Percentiles rank a stretch among this genome's conserved stretches.
Evolutionary conservation across 2,329 filamentous ascomycete species (phyloP).

Genomic region (Knufia petricola): DNA sequence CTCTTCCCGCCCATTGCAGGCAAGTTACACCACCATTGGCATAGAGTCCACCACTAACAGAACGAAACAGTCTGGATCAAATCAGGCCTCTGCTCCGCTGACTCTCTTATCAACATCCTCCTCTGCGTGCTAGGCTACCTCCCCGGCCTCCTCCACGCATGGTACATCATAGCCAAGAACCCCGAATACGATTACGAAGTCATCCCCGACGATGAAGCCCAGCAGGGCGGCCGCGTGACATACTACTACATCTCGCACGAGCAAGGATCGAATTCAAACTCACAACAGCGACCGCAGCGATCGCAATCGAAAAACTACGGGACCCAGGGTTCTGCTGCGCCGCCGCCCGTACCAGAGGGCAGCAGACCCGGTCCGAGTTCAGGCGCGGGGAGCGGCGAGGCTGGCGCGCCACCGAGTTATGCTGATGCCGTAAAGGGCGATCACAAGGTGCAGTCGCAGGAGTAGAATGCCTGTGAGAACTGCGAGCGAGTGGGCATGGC

Average conservation of each 20-base stretch:
- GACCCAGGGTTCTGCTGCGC: constrained; percentile 26
- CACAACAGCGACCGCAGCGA: constrained; percentile 26
- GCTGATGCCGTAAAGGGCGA: constrained; percentile 83
- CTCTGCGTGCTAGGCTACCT: constrained; percentile 71
- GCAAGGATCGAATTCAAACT: constrained; percentile 22
- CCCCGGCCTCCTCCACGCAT: constrained; percentile 84
- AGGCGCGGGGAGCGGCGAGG: constrained; percentile 35
- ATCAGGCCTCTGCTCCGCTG: constrained; percentile 79
- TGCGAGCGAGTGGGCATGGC: not conserved
- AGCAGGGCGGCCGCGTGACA: constrained; percentile 49
- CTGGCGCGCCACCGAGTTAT: constrained; percentile 65
- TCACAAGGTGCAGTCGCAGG: constrained; percentile 71
- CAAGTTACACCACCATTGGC: constrained; percentile 32
- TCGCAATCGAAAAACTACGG: constrained; percentile 29
- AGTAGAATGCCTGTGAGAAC: constrained; percentile 32
- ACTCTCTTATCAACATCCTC: constrained; percentile 90
- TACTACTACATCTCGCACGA: constrained; percentile 65
- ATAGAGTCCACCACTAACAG: too few species aligned
- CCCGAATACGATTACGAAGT: constrained; percentile 68
- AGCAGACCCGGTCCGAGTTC: constrained; percentile 27
- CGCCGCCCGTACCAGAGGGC: constrained; percentile 11
- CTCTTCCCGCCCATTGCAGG: constrained; percentile 36
- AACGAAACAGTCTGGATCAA: constrained; percentile 99
- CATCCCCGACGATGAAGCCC: constrained; percentile 50
- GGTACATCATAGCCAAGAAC: constrained; percentile 93